Evolutionary conservation across 768 basidiomycete species (phyloP), one percentile per base, ranked within the genome.

Genomic region (Auricularia cornea): DNA sequence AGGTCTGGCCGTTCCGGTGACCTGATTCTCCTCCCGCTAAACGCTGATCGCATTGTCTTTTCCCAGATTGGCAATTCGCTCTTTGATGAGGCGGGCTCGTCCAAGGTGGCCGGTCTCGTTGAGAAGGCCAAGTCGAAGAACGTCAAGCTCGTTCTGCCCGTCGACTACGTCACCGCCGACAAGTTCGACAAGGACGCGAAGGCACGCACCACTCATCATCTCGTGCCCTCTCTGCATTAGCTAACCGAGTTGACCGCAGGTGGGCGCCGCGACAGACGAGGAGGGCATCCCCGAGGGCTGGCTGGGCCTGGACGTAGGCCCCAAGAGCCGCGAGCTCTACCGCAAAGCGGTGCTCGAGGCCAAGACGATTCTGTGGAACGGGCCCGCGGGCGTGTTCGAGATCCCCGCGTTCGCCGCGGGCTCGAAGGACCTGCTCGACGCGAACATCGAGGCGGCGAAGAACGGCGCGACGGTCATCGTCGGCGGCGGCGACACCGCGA

Each of bases 331-430:
- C 33, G 83, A 92, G 70, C 78, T 91, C 62, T 99, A 88, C 81
- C 82, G 81, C 48, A 68, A 85, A 65, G 85, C 94, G 11, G 95
- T 99, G 61, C 73, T 90, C 61, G 85, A 90, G 70, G 81, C 93
- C 60, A 97, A 92, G 83, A 99, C 96, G 41, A 93, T 98, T 71
- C 85, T 99, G 61, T 99, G 96, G 96, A 94, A 94, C 68, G 91
- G 91, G 91, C 96, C 97, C 48, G 89, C 95, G 38, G 96, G 96
- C 69, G 96, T 99, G 41, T 99, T 99, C 75, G 96, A 99, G 76
- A 96, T 97, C 81, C 85, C 91, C 41, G 85, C 85, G 23, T 99
- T 99, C 70, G 89, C 94, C 0, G 79, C 78, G 38, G 95, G 95
- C 48, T 97, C 95, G 3, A 84, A 85, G 71, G 76, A 86, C 12